Conservation (phyloP, 2,329 filamentous ascomycete genomes). For the Talaromyces sp. region DNA sequence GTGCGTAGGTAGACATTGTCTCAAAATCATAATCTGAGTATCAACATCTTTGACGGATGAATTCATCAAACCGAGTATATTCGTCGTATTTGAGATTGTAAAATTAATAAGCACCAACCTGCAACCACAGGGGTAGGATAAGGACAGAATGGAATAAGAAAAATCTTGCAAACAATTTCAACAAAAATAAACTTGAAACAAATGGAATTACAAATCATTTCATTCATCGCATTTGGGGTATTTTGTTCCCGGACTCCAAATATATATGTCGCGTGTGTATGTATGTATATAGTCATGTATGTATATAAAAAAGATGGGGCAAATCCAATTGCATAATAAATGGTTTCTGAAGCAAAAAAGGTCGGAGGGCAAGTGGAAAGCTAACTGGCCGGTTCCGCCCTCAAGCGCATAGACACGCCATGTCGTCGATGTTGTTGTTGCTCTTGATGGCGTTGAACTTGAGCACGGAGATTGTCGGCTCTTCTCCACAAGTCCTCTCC, state of each 20-base stretch:
- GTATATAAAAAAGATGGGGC: background rate
- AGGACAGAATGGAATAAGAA: background rate
- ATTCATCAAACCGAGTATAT: background rate
- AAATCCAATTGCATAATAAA: background rate
- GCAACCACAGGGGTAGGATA: background rate
- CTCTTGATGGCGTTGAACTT: constrained; percentile 8
- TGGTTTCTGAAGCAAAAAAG: background rate
- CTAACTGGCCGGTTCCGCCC: constrained; percentile 4
- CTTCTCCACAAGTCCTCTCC: constrained; percentile 20
- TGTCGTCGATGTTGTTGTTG: constrained; percentile 8
- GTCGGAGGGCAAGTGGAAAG: background rate
- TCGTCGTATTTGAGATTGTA: background rate
- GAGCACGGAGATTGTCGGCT: constrained; percentile 9
- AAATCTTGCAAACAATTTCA: background rate
- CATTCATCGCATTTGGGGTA: constrained; percentile 9
- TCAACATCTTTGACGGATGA: background rate
- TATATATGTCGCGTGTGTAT: background rate
- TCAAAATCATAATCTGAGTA: too few relatives aligned
- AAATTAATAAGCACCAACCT: background rate
- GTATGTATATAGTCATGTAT: background rate
- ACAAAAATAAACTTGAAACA: background rate
- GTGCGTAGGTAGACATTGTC: too few relatives aligned
- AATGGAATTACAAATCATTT: constrained; percentile 4
- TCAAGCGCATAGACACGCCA: background rate
- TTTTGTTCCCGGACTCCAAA: constrained; percentile 7